Evolutionary conservation across 495 filamentous ascomycete genomes (phyloP), one percentile per base, ranked within the genome.

Genomic region (Bathelium albidoporum): DNA sequence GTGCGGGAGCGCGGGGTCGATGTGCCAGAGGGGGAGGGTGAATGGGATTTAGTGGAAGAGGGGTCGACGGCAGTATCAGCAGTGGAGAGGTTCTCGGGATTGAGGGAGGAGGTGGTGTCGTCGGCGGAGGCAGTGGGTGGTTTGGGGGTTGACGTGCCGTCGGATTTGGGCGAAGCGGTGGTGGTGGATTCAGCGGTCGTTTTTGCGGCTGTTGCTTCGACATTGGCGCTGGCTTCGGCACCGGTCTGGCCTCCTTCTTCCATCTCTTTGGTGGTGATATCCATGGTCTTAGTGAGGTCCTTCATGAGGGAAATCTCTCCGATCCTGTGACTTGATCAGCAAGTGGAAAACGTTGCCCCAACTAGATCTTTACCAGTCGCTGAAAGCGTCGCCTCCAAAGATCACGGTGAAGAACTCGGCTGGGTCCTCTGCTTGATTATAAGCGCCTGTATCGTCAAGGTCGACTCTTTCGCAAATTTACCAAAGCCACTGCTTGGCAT

Each of bases 381-480:
- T 81, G 71, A 99, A 99, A 3, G 95, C 94, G 63, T 96, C 93
- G 39, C 94, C 94, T 66, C 94, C 94, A 70, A 99, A 99, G 64
- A 99, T 97, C 82, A 91, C 95, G 67, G 89, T 86, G 75, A 99
- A 97, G 84, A 99, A 99, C 77, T 99, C 95, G 49, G 91, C 83
- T 0, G 94, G 95, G 69, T 99, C 94, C 79, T 90, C 87, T 87
- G 67, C 64, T 31, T 18, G 29, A 22, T 20, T 31, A 63, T 78
- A 65, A 79, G 74, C 65, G 12, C 5, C 29, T 12, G 5, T 44
- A 32, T 60, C n/a, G 14, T 10, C 36, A 43, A 26, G 20, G 11
- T 39, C 4, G 39, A 43, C 9, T 29, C 24, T 5, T 9, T 36
- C 12, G 28, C 14, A 55, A 59, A 58, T 45, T 36, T 73, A 87